Percentiles rank a stretch among this genome's conserved stretches.
Evolutionary conservation across 2,329 filamentous ascomycete genomes (phyloP).

Genomic region (Scedosporium minutisporum): DNA sequence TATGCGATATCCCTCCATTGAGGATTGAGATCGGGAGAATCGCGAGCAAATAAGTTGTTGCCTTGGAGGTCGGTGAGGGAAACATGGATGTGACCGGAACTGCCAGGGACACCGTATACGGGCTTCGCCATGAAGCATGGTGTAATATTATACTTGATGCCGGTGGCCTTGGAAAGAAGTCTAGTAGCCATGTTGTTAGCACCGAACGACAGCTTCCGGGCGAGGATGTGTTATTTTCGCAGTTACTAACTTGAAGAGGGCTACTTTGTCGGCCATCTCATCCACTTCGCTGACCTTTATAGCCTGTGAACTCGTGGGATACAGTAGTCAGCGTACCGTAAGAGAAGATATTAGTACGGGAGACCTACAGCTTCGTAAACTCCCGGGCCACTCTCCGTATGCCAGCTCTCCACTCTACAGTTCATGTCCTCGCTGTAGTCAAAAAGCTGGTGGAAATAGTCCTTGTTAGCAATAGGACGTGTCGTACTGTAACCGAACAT

Average conservation of each 20-base stretch:
- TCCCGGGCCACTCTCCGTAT: constrained; percentile 86
- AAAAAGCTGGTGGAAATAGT: constrained; percentile 85
- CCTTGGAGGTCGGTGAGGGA: constrained; percentile 68
- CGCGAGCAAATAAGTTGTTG: constrained; percentile 75
- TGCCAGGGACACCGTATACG: constrained; percentile 78
- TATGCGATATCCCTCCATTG: constrained; percentile 65
- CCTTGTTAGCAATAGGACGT: constrained; percentile 77
- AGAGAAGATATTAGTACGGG: no score
- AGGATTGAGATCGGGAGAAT: constrained; percentile 59
- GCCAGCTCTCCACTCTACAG: constrained; percentile 86
- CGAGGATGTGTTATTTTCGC: constrained; percentile 1
- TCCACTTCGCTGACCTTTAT: constrained; percentile 82
- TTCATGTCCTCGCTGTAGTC: constrained; percentile 68
- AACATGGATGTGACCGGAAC: constrained; percentile 92
- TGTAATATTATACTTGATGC: constrained; percentile 69
- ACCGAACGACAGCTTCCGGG: no score
- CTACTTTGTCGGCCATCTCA: constrained; percentile 84
- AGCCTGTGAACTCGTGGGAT: constrained; percentile 29
- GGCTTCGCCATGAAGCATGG: constrained; percentile 99
- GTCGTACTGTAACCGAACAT: constrained; percentile 96
- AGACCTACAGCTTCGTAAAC: constrained; percentile 68
- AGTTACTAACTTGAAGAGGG: constrained; percentile 67
- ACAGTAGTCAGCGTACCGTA: no score
- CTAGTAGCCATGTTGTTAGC: constrained; percentile 43
- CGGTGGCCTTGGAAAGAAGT: no score